phyloP scores from a whole-genome alignment of 345 rosid species.

The Lepidium sativum region DNA sequence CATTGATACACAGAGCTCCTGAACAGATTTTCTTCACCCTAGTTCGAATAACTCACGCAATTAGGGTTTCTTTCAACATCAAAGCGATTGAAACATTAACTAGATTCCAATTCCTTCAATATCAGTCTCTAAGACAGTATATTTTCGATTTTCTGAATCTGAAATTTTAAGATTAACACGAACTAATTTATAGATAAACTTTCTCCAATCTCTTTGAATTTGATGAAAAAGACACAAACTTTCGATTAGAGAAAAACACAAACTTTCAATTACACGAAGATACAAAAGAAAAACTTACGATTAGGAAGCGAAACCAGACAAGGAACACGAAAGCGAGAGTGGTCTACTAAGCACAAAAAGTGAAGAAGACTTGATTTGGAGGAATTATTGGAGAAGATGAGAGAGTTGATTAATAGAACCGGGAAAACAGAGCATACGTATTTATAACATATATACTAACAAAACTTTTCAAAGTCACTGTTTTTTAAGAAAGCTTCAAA shows the following conservation, averaged over 20 bases:
- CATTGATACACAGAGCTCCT: conserved; percentile 1
- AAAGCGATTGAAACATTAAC: background rate
- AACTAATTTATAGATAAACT: too few relatives aligned
- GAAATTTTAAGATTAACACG: too few relatives aligned
- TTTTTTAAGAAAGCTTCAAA: too few relatives aligned
- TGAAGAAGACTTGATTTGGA: background rate
- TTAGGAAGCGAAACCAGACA: background rate
- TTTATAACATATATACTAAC: background rate
- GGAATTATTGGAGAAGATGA: background rate
- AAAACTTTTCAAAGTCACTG: too few relatives aligned
- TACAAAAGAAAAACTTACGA: background rate
- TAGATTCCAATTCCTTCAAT: background rate
- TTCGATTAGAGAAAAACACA: too few relatives aligned
- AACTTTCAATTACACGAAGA: background rate
- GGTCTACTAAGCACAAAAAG: background rate
- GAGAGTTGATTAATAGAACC: background rate
- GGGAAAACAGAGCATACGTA: background rate
- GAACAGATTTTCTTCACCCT: background rate
- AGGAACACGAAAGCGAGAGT: background rate
- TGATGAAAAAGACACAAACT: too few relatives aligned
- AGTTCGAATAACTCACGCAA: background rate
- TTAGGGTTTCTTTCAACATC: background rate
- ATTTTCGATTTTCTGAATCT: background rate
- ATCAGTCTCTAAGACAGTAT: background rate
- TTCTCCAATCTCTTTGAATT: too few relatives aligned